These are phyloP conservation scores for Prunus mira DNA, from an alignment of 306 rosid genomes.

Conservation along the genomic window DNA sequence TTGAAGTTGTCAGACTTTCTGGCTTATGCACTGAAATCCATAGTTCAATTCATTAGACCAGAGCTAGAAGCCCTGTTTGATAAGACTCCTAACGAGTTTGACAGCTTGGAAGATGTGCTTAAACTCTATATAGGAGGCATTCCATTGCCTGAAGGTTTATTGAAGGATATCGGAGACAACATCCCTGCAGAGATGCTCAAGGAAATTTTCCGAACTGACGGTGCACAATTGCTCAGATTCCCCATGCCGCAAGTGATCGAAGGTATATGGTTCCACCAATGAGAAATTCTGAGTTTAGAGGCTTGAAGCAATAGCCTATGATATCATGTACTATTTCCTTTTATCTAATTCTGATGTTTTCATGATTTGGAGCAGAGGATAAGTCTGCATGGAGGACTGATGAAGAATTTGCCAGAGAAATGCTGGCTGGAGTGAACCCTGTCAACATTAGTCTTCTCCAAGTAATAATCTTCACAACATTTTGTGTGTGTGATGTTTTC, in stretches of 20 bases:
- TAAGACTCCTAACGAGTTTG: conserved; percentile 66
- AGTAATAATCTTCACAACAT: conserved; percentile 36
- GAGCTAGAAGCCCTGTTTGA: conserved; percentile 60
- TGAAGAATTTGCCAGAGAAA: conserved; percentile 75
- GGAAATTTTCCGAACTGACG: conserved; percentile 62
- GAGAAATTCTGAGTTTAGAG: not conserved
- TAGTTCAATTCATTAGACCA: conserved; percentile 60
- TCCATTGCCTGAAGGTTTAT: conserved; percentile 42
- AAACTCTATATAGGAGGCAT: conserved; percentile 71
- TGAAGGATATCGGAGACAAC: conserved; percentile 40
- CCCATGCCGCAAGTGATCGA: conserved; percentile 71
- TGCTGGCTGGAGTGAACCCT: conserved; percentile 77
- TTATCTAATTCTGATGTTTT: not conserved
- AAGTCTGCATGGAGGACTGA: conserved; percentile 70
- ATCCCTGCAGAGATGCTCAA: conserved; percentile 62
- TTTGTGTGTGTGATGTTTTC: not conserved
- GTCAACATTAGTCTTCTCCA: conserved; percentile 46
- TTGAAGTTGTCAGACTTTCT: conserved; percentile 84
- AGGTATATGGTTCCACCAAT: conserved; percentile 42
- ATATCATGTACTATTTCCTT: not conserved
- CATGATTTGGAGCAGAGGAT: conserved; percentile 41
- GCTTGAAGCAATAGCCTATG: not conserved
- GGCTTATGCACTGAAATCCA: conserved; percentile 59
- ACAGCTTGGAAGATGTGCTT: conserved; percentile 56
- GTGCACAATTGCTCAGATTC: conserved; percentile 46